Evolutionary conservation across 441 rosid species (phyloP).

Genomic region (Daphne laureola): DNA sequence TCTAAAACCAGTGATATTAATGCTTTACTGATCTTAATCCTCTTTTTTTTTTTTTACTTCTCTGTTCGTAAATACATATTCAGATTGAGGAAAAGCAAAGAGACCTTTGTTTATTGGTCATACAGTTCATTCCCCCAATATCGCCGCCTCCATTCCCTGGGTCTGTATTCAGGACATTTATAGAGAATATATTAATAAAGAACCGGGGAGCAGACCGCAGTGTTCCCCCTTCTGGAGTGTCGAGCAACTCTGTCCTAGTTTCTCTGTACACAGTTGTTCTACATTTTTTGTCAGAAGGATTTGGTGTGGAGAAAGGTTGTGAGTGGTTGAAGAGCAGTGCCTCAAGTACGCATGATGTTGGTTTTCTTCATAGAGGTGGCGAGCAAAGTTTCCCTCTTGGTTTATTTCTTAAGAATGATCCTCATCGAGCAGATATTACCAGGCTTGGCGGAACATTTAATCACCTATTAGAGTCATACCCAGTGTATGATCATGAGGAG

Average conservation of each 20-base stretch:
- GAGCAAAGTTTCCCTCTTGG: slow-evolving; percentile 75
- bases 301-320: slow-evolving; percentile 39
- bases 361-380: slow-evolving; percentile 96
- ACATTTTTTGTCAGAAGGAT: slow-evolving; percentile 94
- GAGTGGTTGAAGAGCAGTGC: slow-evolving; percentile 55
- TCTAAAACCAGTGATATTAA: not conserved
- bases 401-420: slow-evolving; percentile 80
- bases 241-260: slow-evolving; percentile 85
- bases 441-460: slow-evolving; percentile 92
- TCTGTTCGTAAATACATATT: slow-evolving; percentile 14
- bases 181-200: slow-evolving; percentile 81
- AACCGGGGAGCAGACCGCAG: slow-evolving; percentile 86
- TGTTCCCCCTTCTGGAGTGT: slow-evolving; percentile 75
- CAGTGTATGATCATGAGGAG: slow-evolving; percentile 66
- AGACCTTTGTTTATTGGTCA: slow-evolving; percentile 85
- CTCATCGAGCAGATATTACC: slow-evolving; percentile 77
- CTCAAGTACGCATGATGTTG: slow-evolving; percentile 40
- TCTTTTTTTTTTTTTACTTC: slow-evolving; percentile 1
- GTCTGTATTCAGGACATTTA: slow-evolving; percentile 78
- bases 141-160: slow-evolving; percentile 79
- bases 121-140: slow-evolving; percentile 81
- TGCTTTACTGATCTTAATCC: slow-evolving; percentile 4
- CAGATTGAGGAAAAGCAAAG: slow-evolving; percentile 97
- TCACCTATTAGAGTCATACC: slow-evolving; percentile 75
- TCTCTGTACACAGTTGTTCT: slow-evolving; percentile 82